Base-by-base conservation (phyloP, 2,329 filamentous ascomycete genomes). In the Penicillium olsonii region DNA sequence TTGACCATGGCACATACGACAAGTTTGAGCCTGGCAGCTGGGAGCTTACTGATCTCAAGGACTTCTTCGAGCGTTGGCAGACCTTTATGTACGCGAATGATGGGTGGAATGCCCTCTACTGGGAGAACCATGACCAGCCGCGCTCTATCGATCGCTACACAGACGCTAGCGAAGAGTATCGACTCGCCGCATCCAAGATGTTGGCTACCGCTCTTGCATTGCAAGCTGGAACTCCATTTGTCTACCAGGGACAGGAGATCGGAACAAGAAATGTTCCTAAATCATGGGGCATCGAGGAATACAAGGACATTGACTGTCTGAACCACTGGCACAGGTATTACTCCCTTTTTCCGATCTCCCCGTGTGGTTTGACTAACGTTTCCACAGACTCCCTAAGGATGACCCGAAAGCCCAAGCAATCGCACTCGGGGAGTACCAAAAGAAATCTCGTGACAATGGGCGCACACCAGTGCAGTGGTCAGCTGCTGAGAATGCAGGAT, bases 381-480 rank as follows among this genome's bases (percentile, higher is more conserved):
- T 19, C 14, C 6, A 26, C 26, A 75, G 71, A 15, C 57, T 73
- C 3, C 45, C 70, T 2, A 64, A 67, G 18, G 47, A 58, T 27
- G 65, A 71, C 53, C 55, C 50, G 2, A 59, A 62, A 35, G 57
- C 63, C 2, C 67, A 69, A 22, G 47, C 58, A 14, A 61, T 57
- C 31, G 66, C 67, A 27, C 60, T 62, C 3, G 52, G 59, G 26
- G 67, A 72, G 48, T 71, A 72, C 45, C 70, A 69, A 45, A 71
- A 70, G 45, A 72, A 72, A 42, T 71, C 70, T 0, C 67, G 87
- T 18, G 87, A 91, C 67, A 87, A 91, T 66, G 83, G 82, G 7
- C 78, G 87, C 38, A 84, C 84, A 0, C 87, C 87, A 0, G 84
- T 91, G 68, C 86, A 89, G 63, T 91, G 87, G 87, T 77, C 83